Base-by-base conservation (phyloP, 2,329 filamentous ascomycete genomes). In the Akanthomyces uredinophilus region DNA sequence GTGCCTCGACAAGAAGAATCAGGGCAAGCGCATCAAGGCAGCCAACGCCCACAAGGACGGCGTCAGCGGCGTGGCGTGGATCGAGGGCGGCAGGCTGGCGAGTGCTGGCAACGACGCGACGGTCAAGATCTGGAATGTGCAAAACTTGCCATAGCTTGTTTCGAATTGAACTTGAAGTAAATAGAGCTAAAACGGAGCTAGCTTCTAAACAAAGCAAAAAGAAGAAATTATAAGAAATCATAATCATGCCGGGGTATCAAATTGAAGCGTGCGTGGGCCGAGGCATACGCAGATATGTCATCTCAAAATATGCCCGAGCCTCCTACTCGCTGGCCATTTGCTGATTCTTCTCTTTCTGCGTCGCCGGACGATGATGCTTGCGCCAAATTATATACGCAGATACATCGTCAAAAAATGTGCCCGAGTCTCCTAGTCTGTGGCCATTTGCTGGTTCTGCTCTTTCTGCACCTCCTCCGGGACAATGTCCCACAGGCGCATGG, bases 31-130 rank as follows among this genome's bases (percentile, higher is more conserved):
- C 67, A 84, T 96, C 67, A 94, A 95, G 79, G 88, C 87, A 16
- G 77, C 87, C 24, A 96, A 96, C 71, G 92, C 94, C 55, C 95
- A 99, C 78, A 97, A 97, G 78, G 95, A 98, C 71, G 95, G 95
- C 11, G 92, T 98, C 20, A 92, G 89, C 67, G 94, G 91, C 18
- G 89, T 98, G 18, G 83, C 83, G 14, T 99, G 94, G 92, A 81
- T 91, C 16, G 83, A 82, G 32, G 85, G 83, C 10, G 80, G 81
- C 63, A 91, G 84, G 76, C 81, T 98, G 55, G 87, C 90, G 11
- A 96, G 89, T 68, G 86, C 86, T 5, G 95, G 95, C 51, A 90
- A 88, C 13, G 95, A 99, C 81, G 94, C 91, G 39, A 88, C 91
- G 1, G 84, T 99, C 53, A 99, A 98, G 81, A 82, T 94, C 55